phyloP scores from a whole-genome alignment of 768 basidiomycete genomes.

The Tremella fuciformis region DNA sequence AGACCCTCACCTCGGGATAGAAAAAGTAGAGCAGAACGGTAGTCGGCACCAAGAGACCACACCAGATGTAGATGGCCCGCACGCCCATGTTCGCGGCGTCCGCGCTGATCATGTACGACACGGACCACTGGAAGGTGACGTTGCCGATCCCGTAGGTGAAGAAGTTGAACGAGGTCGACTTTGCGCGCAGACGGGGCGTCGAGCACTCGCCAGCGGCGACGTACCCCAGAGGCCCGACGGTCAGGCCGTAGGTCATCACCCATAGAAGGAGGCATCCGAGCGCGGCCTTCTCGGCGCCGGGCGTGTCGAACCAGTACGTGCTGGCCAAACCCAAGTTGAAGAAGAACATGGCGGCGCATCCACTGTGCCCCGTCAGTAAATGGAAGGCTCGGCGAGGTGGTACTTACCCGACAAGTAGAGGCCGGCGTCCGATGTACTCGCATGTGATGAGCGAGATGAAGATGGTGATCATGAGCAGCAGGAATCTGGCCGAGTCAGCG shows the following conservation, averaged over 20 bases:
- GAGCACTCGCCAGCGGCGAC: slow-evolving; percentile 25
- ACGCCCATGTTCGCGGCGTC: slow-evolving; percentile 28
- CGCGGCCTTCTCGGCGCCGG: slow-evolving; percentile 15
- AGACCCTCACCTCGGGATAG: slow-evolving; percentile 27
- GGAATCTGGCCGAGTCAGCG: slow-evolving; percentile 1
- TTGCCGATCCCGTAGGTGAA: slow-evolving; percentile 22
- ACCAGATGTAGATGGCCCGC: slow-evolving; percentile 26
- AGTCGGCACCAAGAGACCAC: slow-evolving; percentile 23
- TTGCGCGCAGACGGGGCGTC: slow-evolving; percentile 23
- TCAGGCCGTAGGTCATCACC: slow-evolving; percentile 24
- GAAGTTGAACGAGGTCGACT: slow-evolving; percentile 25
- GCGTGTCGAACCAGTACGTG: slow-evolving; percentile 11
- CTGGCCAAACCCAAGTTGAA: slow-evolving; percentile 24
- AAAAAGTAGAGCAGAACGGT: slow-evolving; percentile 21
- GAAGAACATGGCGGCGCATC: neutral
- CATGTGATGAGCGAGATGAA: slow-evolving; percentile 13
- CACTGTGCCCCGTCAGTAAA: too few species aligned
- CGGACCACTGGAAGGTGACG: slow-evolving; percentile 27
- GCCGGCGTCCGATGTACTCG: slow-evolving; percentile 26
- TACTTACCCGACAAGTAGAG: slow-evolving; percentile 13
- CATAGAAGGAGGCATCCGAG: slow-evolving; percentile 20
- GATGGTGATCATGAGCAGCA: slow-evolving; percentile 18
- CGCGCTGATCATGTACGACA: slow-evolving; percentile 31
- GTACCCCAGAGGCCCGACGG: slow-evolving; percentile 4
- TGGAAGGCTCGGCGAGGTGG: too few species aligned